Evolutionary conservation across 129 eudicot species (phyloP), one percentile per base, ranked within the genome.

Genomic region (Daucus carota): DNA sequence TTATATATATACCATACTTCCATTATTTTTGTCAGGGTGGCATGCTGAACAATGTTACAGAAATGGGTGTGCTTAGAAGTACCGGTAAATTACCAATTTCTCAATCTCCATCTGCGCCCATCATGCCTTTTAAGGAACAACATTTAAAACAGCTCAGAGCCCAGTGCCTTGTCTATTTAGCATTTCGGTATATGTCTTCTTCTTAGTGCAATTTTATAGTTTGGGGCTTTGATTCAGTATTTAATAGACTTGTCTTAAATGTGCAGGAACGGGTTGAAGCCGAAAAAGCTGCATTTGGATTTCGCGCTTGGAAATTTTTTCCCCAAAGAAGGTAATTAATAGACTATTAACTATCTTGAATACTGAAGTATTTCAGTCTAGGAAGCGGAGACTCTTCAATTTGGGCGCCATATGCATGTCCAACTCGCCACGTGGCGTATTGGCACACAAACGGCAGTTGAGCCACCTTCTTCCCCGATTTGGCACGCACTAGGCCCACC

Each of bases 141-240:
- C 99, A 95, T 77, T 74, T 95, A 47, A 95, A 91, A 74, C 99
- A 95, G 77, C 96, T 95, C 71, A 89, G 99, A 84, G 99, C 99
- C 48, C 99, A 95, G 81, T 95, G 99, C 77, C 96, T 91, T 77
- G 99, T 95, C 52, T 91, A 89, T 85, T 85, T 95, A 83, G 97
- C 99, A 24, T 89, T 95, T 81, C 88, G 99, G 99, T 94, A 72
- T 47, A 68, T 44, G 45, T 54, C 31, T 17, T 28, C 6, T 8
- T 66, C 29, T 52, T 50, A 73, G 38, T 2, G 40, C 43, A 34
- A 65, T 42, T 45, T 40, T 47, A 72, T 20, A 75, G 40, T 70
- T 57, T 36, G 15, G 29, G 28, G 70, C 60, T 33, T 18, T 62
- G 17, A 17, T 29, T 26, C 18, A 17, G 11, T 14, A 75, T 70